Evolutionary conservation across 2,329 filamentous ascomycete species (phyloP), one percentile per base, ranked within the genome.

Genomic region (Clonostachys sp.): DNA sequence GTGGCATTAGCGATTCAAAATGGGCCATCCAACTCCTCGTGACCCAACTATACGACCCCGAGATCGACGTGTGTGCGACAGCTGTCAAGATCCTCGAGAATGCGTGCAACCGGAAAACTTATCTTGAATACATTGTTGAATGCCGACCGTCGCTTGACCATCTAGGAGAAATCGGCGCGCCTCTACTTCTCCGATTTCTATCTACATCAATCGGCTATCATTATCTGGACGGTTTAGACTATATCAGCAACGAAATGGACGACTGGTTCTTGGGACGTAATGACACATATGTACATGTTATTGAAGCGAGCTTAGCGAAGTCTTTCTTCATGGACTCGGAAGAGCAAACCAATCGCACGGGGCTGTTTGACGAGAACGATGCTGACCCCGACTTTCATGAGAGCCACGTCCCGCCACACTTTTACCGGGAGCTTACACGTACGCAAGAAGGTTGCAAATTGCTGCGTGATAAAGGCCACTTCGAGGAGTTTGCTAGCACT

Each of bases 231-330:
- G 94, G 91, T 0, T 75, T 99, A 41, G 95, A 99, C 70, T 99
- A 99, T 63, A 99, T 99, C 65, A 96, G 91, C 51, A 94, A 95
- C 62, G 95, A 99, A 65, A 99, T 99, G 94, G 94, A 99, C 57
- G 95, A 99, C 68, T 99, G 94, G 94, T 99, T 97, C 61, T 76
- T 99, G 33, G 94, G 94, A 13, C 84, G 94, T 41, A 99, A 99
- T 61, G 92, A 99, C 63, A 86, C 84, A n/a, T 99, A 99, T 56
- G 94, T 99, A 45, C 81, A 84, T 36, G 80, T 97, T 39, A 92
- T 99, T 39, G 94, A 99, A 66, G 94, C 95, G n/a, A 95, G 91
- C 47, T 77, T 99, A 45, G 90, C 91, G 34, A 85, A 90, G 50
- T 87, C 91, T 1, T 91, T 96, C 55, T 75, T 83, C n/a, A 78